Percentiles rank a stretch among this genome's conserved stretches.
phyloP scores from a whole-genome alignment of 2,329 filamentous ascomycete species.

The Colletotrichum acutatum region DNA sequence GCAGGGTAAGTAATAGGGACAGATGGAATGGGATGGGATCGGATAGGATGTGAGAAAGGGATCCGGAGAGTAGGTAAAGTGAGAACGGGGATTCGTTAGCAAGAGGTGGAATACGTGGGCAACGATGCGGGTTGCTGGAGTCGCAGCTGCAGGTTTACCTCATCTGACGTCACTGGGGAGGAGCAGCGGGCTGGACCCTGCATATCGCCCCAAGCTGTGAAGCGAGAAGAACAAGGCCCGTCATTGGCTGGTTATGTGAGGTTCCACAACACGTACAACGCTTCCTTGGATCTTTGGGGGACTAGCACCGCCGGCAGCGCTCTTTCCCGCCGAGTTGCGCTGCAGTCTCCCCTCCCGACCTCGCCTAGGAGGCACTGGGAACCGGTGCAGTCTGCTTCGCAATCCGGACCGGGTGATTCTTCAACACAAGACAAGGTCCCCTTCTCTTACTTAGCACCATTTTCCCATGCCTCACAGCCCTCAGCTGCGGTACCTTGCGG shows the following conservation, averaged over 20 bases:
- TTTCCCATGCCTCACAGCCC: background rate
- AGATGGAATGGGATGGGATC: too few species aligned
- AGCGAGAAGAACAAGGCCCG: background rate
- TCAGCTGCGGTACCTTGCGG: background rate
- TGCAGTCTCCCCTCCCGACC: background rate
- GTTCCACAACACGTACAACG: background rate
- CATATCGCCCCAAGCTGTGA: background rate
- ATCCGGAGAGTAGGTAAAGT: too few species aligned
- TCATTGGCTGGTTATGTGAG: background rate
- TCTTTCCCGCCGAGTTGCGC: background rate
- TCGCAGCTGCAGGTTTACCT: background rate
- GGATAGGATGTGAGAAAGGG: too few species aligned
- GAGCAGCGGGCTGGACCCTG: background rate
- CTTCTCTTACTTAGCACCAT: background rate
- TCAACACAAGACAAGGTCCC: background rate
- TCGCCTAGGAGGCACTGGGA: background rate
- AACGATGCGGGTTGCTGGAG: background rate
- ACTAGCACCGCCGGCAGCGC: background rate
- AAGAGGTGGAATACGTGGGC: background rate
- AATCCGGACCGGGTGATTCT: background rate
- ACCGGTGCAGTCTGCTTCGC: background rate
- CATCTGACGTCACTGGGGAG: conserved; percentile 8
- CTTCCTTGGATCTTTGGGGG: too few species aligned
- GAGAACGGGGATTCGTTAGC: background rate
- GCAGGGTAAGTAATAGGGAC: too few species aligned